Conservation (phyloP, 1,284 basidiomycete genomes). For the Neonothopanus nambi region DNA sequence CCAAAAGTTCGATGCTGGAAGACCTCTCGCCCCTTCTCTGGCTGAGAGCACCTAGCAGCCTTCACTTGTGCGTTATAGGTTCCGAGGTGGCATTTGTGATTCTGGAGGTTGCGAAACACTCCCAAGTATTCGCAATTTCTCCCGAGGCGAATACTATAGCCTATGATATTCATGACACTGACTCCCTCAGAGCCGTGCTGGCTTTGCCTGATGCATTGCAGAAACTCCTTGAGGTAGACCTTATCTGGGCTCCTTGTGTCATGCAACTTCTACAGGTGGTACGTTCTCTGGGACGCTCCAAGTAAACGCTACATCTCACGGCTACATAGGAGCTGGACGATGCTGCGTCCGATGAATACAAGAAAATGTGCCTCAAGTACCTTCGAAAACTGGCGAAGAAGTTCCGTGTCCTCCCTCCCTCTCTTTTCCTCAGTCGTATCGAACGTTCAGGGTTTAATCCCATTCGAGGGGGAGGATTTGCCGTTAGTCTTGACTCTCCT, state of each 20-base stretch:
- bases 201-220: no score
- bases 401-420: not conserved
- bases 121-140: no score
- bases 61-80: no score
- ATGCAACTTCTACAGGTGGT: not conserved
- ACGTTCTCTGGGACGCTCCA: not conserved
- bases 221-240: not conserved
- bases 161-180: no score
- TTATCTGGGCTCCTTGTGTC: not conserved
- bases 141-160: no score
- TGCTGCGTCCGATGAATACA: not conserved
- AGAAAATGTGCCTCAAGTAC: not conserved
- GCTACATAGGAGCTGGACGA: not conserved
- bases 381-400: not conserved
- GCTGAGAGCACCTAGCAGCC: no score
- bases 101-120: no score
- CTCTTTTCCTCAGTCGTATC: not conserved
- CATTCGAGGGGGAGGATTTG: not conserved
- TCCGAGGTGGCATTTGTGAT: no score
- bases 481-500: not conserved
- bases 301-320: not conserved
- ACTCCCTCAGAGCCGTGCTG: no score
- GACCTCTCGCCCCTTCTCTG: no score
- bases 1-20: no score
- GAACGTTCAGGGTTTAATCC: not conserved